Evolutionary conservation across 345 rosid genomes (phyloP), one percentile per base, ranked within the genome.

Genomic region (Erucastrum elatum): DNA sequence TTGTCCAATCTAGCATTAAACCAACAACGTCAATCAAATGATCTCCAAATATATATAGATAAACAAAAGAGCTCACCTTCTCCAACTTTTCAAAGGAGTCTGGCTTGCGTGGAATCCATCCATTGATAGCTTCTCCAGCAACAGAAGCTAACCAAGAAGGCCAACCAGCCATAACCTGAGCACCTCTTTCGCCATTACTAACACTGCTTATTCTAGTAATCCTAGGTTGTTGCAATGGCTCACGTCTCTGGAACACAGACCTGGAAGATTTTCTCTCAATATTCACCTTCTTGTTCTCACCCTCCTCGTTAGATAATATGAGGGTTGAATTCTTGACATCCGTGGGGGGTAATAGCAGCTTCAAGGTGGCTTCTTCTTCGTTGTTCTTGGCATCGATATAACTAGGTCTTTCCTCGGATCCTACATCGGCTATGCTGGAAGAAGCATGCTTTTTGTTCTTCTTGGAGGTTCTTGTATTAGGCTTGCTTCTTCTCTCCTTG

Each of bases 111-210:
- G 99, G 98, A 72, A 89, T 85, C 99, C 99, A 95, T 17, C 99
- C 99, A 53, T 86, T 86, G 82, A 95, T 89, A 65, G 98, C 98
- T 86, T 95, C 99, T 16, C 98, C 96, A 12, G 99, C 99, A 72
- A 93, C 99, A 0, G 88, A 76, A 25, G 89, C 85, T 71, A 95
- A 81, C 99, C 99, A 95, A 71, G 96, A 81, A 63, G 99, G 99
- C 99, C 99, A 95, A 80, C 99, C 99, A 44, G 99, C 93, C 78
- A 86, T 87, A 67, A 90, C 85, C 59, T 86, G 91, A 35, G 90
- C 91, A 37, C 90, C 97, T 83, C 64, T 86, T 77, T 90, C 97
- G 13, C 95, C 94, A 61, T 69, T 83, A 31, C 84, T 33, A 72
- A 88, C 59, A 70, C 91, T 86, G 74, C 75, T 70, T 61, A 93